Percentiles rank a stretch among this genome's conserved stretches.
These are phyloP conservation scores for Anastatica hierochuntica DNA, from an alignment of 345 rosid species.

Conservation along the genomic window DNA sequence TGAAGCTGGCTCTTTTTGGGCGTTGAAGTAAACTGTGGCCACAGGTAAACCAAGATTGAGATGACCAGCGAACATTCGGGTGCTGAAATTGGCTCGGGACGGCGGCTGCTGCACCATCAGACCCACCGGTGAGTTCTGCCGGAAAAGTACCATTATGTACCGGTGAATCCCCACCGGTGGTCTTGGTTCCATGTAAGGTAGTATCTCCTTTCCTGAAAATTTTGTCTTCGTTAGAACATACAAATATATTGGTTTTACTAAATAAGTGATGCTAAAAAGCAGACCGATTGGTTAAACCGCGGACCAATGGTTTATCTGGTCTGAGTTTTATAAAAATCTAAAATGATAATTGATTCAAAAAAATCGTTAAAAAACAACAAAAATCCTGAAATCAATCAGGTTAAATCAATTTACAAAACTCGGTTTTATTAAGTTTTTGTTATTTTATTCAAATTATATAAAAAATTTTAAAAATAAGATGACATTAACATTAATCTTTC, in stretches of 20 bases:
- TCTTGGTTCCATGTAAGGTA: constrained; percentile 56
- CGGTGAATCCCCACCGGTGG: constrained; percentile 89
- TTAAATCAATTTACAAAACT: too few species aligned
- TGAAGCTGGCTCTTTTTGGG: constrained; percentile 75
- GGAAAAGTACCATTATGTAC: constrained; percentile 60
- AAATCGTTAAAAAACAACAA: too few species aligned
- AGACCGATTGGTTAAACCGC: too few species aligned
- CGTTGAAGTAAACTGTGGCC: constrained; percentile 72
- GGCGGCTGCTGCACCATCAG: constrained; percentile 42
- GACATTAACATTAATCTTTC: too few species aligned
- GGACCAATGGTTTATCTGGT: too few species aligned
- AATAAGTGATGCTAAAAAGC: too few species aligned
- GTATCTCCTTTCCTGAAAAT: constrained; percentile 54
- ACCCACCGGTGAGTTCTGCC: constrained; percentile 49
- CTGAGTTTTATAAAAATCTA: too few species aligned
- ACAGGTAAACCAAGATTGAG: constrained; percentile 66
- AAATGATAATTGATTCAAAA: too few species aligned
- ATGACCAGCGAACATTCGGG: constrained; percentile 52
- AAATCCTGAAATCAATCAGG: too few species aligned
- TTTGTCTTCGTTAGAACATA: neutral
- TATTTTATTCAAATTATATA: too few species aligned
- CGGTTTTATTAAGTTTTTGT: too few species aligned
- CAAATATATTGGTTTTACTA: neutral
- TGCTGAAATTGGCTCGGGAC: constrained; percentile 59
- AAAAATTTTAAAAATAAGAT: too few species aligned